Evolutionary conservation across 345 rosid species (phyloP).

Genomic region (Conringia planisiliqua): DNA sequence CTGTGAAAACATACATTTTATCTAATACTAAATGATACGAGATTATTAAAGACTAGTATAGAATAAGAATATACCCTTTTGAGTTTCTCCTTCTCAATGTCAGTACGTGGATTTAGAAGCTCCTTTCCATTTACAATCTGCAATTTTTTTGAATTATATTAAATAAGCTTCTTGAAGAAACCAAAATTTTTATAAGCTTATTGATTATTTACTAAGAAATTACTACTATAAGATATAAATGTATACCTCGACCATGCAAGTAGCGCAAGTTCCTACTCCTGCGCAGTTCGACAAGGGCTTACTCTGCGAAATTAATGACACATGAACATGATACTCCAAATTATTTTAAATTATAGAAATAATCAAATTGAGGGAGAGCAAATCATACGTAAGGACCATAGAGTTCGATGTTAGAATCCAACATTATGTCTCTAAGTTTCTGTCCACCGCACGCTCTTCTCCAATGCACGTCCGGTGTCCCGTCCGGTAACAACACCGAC

Average conservation of each 20-base stretch:
- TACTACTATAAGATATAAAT: not conserved
- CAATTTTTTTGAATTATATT: not conserved
- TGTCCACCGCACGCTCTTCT: constrained; percentile 72
- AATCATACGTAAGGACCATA: constrained; percentile 87
- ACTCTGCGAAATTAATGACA: constrained; percentile 39
- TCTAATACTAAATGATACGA: not conserved
- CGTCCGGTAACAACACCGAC: constrained; percentile 92
- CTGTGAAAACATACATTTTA: constrained; percentile 31
- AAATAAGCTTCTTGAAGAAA: not conserved
- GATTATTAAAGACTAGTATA: not conserved
- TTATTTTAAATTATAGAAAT: not conserved
- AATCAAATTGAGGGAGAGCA: not conserved
- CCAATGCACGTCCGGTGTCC: constrained; percentile 81
- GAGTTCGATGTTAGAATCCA: constrained; percentile 71
- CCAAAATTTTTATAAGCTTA: not conserved
- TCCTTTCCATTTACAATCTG: constrained; percentile 83
- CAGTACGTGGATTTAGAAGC: constrained; percentile 69
- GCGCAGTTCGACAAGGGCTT: constrained; percentile 75
- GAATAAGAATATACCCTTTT: constrained; percentile 42
- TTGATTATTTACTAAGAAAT: not conserved
- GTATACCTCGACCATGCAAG: constrained; percentile 85
- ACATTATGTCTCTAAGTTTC: constrained; percentile 88
- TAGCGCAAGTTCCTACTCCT: constrained; percentile 89
- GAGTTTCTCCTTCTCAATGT: constrained; percentile 73
- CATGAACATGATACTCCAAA: not conserved